Conservation (phyloP, 768 basidiomycete genomes). For the Tephrocybe sp. region DNA sequence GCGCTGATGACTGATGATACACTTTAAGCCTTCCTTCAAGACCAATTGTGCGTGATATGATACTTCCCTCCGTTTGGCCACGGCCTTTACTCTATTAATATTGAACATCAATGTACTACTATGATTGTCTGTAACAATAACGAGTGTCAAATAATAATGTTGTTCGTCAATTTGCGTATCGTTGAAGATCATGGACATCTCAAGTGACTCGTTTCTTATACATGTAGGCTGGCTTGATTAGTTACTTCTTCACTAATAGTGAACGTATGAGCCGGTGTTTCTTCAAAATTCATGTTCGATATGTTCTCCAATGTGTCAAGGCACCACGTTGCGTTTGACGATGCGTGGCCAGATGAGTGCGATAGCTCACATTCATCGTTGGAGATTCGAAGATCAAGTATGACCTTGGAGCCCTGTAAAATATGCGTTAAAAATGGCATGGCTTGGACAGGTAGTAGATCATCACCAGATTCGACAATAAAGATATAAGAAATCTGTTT, state of each 20-base stretch:
- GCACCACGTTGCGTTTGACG: conserved; percentile 4
- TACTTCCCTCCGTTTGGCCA: background rate
- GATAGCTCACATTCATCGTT: background rate
- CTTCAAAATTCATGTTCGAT: background rate
- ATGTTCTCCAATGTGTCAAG: conserved; percentile 7
- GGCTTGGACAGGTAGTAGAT: background rate
- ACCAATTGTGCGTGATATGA: background rate
- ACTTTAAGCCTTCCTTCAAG: no score
- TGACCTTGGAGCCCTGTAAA: conserved; percentile 9
- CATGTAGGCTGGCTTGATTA: no score
- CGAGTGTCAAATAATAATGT: no score
- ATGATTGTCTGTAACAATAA: no score
- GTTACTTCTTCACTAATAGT: no score
- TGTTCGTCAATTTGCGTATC: no score
- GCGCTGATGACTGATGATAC: no score
- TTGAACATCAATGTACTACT: background rate
- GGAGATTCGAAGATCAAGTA: conserved; percentile 3
- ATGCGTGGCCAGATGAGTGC: background rate
- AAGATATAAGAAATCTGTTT: conserved; percentile 9
- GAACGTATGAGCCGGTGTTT: background rate
- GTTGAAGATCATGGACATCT: no score
- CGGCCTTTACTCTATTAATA: background rate
- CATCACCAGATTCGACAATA: conserved; percentile 12
- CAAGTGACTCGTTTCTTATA: no score
- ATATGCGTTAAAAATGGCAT: background rate